Conservation (phyloP, 192 early-diverging fungal species). For the Gamsiella multidivaricata region DNA sequence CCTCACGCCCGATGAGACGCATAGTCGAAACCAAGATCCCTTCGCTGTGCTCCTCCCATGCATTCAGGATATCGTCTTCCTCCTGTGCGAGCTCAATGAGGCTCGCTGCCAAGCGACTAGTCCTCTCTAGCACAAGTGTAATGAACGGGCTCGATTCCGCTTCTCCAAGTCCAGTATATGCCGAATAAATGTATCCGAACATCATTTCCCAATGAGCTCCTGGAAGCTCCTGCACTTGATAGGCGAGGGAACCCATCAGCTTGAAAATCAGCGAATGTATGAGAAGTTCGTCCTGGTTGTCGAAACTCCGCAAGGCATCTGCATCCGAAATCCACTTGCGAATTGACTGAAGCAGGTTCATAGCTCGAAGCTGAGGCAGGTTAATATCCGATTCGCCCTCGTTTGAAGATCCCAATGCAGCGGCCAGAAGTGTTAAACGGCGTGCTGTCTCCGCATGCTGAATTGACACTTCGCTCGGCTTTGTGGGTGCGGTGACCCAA, state of each 20-base stretch:
- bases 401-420: neutral
- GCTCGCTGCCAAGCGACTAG: conserved; percentile 10
- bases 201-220: conserved; percentile 62
- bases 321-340: conserved; percentile 49
- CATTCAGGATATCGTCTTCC: conserved; percentile 41
- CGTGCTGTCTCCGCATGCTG: conserved; percentile 19
- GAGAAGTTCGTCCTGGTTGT: conserved; percentile 18
- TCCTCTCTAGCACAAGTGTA: conserved; percentile 26
- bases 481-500: conserved; percentile 33
- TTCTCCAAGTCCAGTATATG: conserved; percentile 21
- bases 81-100: conserved; percentile 44
- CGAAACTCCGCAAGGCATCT: conserved; percentile 13
- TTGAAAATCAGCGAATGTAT: conserved; percentile 36
- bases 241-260: conserved; percentile 48
- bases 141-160: neutral
- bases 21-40: conserved; percentile 27
- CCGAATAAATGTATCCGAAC: conserved; percentile 16
- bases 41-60: conserved; percentile 48
- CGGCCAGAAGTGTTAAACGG: conserved; percentile 29
- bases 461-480: conserved; percentile 19
- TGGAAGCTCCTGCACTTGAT: conserved; percentile 55
- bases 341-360: conserved; percentile 56
- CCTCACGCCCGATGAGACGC: conserved; percentile 31
- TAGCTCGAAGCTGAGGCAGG: conserved; percentile 52
- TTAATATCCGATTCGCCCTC: conserved; percentile 12